Base-by-base conservation (phyloP, 139 green algal species). In the Zygnema cylindricum region DNA sequence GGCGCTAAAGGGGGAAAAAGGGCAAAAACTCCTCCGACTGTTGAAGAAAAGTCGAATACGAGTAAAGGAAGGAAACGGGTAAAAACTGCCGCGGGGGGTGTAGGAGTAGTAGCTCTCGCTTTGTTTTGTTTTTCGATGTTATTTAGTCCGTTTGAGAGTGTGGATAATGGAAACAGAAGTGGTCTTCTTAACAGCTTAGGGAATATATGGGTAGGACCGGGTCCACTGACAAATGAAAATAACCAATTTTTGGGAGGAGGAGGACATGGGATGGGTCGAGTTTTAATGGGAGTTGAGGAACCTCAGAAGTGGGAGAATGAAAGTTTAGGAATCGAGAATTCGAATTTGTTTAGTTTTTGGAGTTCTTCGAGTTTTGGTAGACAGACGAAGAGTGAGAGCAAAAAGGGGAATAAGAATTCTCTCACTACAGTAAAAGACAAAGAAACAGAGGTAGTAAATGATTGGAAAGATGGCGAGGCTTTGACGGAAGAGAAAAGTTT, bases 41-140 rank as follows among this genome's bases (percentile, higher is more conserved):
- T 33, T 69, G 77, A 16, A 69, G 77, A 84, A 7, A 42, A 84
- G 25, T 21, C 16, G 2, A 11, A 84, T 2, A 35, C 22, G 30
- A 33, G 77, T 21, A 84, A 35, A 35, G 33, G 3, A 2, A 84
- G 77, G 81, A 77, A 79, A 69, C 81, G 81, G 7, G 71, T 84
- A 54, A 84, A 84, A 33, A 21, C 33, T 43, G 41, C 81, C 41
- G 85, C 40, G 22, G 75, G 75, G 85, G 73, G 36, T 43, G 85
- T 73, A 55, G 40, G 76, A 40, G 55, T 41, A 3, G 77, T 69
- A 22, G 57, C 32, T 69, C 81, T 95, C 1, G 86, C 93, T 0
- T 86, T 95, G 43, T 95, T 93, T 69, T 91, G 78, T 35, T 89
- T 95, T 11, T 90, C 93, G 55, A 69, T 95, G 33, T 88, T 95